Evolutionary conservation across 2,329 filamentous ascomycete genomes (phyloP).

Genomic region (Aspergillus eucalypticola): DNA sequence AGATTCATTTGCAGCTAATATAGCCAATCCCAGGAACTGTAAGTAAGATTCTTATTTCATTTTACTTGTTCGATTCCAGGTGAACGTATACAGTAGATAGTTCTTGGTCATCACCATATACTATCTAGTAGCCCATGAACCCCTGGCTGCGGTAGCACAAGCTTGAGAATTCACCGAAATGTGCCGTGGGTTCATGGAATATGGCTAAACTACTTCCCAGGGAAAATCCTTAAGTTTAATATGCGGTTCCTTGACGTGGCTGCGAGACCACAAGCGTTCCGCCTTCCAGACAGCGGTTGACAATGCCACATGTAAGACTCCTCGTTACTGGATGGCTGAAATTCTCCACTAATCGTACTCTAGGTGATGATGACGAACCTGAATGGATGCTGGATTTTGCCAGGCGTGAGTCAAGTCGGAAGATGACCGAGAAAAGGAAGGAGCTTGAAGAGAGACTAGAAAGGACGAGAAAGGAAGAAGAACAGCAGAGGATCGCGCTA

Average conservation of each 20-base stretch:
- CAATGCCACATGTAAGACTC: slow-evolving; percentile 44
- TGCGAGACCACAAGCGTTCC: slow-evolving; percentile 75
- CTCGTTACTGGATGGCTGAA: slow-evolving; percentile 4
- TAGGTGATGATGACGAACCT: slow-evolving; percentile 69
- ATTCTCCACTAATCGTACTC: slow-evolving; percentile 5
- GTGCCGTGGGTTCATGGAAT: neutral
- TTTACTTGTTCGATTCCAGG: neutral
- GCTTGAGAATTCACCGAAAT: neutral
- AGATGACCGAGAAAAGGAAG: slow-evolving; percentile 65
- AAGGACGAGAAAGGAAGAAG: slow-evolving; percentile 62
- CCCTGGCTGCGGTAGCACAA: neutral
- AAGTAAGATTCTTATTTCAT: slow-evolving; percentile 23
- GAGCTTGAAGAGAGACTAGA: slow-evolving; percentile 73
- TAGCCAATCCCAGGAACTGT: slow-evolving; percentile 42
- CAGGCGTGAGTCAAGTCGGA: slow-evolving; percentile 65
- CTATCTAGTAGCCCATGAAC: neutral
- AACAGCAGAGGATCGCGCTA: slow-evolving; percentile 58
- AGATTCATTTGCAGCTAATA: slow-evolving; percentile 16
- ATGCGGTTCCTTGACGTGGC: slow-evolving; percentile 84
- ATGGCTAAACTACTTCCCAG: slow-evolving; percentile 37
- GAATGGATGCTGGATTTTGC: slow-evolving; percentile 83
- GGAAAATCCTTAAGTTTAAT: slow-evolving; percentile 92
- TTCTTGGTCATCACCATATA: neutral
- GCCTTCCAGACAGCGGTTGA: slow-evolving; percentile 57
- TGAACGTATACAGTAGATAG: neutral